Evolutionary conservation across 805 yeast species (phyloP).

Genomic region (Candida sphagnicola): DNA sequence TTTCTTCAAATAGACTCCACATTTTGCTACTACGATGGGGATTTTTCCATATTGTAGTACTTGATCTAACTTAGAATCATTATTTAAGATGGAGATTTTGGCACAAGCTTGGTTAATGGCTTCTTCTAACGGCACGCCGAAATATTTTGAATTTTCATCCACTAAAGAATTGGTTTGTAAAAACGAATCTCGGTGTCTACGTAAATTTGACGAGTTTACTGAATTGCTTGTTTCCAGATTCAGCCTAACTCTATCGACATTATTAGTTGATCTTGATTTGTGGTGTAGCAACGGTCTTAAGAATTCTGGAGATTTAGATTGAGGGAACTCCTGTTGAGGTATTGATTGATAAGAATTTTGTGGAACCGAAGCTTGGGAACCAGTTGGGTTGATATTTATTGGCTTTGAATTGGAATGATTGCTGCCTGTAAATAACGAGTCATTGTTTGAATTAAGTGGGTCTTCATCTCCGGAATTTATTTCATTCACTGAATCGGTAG

Average conservation of each 20-base stretch:
- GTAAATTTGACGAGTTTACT: constrained; percentile 27
- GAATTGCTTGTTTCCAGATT: constrained; percentile 26
- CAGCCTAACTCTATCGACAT: constrained; percentile 36
- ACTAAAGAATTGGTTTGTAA: constrained; percentile 40
- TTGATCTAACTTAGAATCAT: constrained; percentile 45
- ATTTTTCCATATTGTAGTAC: constrained; percentile 80
- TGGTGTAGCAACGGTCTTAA: constrained; percentile 47
- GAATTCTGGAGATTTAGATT: constrained; percentile 17
- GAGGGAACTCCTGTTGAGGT: constrained; percentile 5
- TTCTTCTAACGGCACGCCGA: constrained; percentile 69
- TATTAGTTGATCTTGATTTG: constrained; percentile 48
- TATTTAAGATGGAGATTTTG: constrained; percentile 59
- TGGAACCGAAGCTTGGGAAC: constrained; percentile 1
- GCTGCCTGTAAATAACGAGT: constrained; percentile 5
- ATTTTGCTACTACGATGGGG: constrained; percentile 92
- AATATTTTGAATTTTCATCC: constrained; percentile 57
- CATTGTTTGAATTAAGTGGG: not conserved
- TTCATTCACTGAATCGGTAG: constrained; percentile 38
- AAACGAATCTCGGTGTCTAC: constrained; percentile 50
- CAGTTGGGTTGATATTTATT: constrained; percentile 2
- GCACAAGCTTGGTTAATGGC: constrained; percentile 78
- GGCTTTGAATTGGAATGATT: constrained; percentile 1
- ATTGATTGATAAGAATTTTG: constrained; percentile 4
- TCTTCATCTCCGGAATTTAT: constrained; percentile 15
- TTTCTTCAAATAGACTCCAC: constrained; percentile 81